Evolutionary conservation across 768 basidiomycete species (phyloP).

Genomic region (Lyophyllum semitale): DNA sequence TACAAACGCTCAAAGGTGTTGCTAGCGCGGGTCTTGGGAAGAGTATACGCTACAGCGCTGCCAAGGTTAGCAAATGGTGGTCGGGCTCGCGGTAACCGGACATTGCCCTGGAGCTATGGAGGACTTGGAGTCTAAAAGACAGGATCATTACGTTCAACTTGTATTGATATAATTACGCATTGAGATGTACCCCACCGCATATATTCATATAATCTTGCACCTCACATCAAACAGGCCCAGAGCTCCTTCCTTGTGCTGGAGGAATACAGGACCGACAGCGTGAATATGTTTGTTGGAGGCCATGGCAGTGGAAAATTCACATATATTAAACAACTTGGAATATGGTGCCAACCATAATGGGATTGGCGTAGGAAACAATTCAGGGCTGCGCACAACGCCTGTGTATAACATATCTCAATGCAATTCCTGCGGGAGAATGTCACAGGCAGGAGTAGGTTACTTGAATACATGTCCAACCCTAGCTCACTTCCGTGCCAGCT

Average conservation of each 20-base stretch:
- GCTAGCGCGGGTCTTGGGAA: slow-evolving; percentile 81
- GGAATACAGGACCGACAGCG: no score
- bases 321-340: no score
- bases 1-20: slow-evolving; percentile 85
- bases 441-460: no score
- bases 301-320: no score
- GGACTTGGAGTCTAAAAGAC: slow-evolving; percentile 9
- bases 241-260: no score
- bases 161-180: slow-evolving; percentile 13
- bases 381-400: no score
- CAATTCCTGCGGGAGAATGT: no score
- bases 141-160: slow-evolving; percentile 10
- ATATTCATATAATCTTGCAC: slow-evolving; percentile 4
- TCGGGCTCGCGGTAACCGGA: slow-evolving; percentile 25
- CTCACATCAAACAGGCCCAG: not conserved
- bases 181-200: slow-evolving; percentile 9
- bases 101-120: slow-evolving; percentile 6
- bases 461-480: not conserved
- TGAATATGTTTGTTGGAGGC: no score
- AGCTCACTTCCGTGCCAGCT: slow-evolving; percentile 34
- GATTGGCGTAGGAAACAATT: no score
- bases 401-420: no score
- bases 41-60: slow-evolving; percentile 70
- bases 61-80: slow-evolving; percentile 91
- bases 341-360: no score